Conservation (phyloP, 208 protist genomes). For the Trypanosoma mega region DNA sequence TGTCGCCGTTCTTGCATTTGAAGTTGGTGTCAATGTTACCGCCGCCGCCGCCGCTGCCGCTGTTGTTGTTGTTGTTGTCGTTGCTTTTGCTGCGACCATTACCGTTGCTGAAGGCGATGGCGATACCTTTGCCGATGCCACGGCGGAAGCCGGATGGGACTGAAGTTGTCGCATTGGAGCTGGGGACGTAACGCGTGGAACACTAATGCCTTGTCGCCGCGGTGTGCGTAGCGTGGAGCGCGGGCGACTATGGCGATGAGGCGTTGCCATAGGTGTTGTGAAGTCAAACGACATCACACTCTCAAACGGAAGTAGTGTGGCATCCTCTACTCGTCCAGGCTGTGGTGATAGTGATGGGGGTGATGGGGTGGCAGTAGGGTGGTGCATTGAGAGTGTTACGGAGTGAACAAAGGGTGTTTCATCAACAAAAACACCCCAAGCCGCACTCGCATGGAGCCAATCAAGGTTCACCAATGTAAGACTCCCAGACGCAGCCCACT, state of each 20-base stretch:
- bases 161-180: neutral
- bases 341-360: neutral
- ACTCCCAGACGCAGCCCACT: conserved; percentile 20
- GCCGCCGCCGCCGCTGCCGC: no score
- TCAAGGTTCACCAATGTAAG: conserved; percentile 40
- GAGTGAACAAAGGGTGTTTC: conserved; percentile 38
- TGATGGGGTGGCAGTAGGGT: conserved; percentile 5
- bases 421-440: conserved; percentile 71
- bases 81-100: no score
- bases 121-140: no score
- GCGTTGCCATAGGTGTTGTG: conserved; percentile 20
- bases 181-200: conserved; percentile 9
- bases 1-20: no score
- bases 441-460: conserved; percentile 51
- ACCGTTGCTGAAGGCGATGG: no score
- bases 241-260: conserved; percentile 13
- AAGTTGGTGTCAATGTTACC: no score
- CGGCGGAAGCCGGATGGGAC: no score
- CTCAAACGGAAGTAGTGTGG: conserved; percentile 18
- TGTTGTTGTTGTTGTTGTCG: no score
- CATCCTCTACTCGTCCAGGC: neutral
- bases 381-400: no score
- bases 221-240: conserved; percentile 22
- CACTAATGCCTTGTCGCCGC: conserved; percentile 7
- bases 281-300: conserved; percentile 25